Evolutionary conservation across 495 filamentous ascomycete genomes (phyloP), one percentile per base, ranked within the genome.

Genomic region (Penicillium antarcticum): DNA sequence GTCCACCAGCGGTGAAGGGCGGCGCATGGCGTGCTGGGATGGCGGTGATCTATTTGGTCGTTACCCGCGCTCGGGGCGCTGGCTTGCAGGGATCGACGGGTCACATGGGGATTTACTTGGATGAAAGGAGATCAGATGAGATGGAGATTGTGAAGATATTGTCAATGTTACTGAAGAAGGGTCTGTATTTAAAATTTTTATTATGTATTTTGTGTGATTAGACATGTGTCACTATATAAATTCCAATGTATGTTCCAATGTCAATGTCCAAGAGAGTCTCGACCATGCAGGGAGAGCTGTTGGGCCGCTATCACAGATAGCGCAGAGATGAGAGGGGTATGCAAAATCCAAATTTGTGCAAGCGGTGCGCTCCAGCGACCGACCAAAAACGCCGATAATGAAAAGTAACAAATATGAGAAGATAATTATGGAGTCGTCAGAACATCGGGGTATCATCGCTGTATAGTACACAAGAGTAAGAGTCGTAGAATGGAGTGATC

Each of bases 391-490:
- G 48, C 59, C 54, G 49, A 43, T 43, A 48, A 43, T 49, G 8
- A 16, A 45, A 32, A 24, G 23, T 6, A 33, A 24, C 16, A 35
- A 38, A 55, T 47, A 36, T 10, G 23, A 36, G 38, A 38, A 32
- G 26, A 21, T 11, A 41, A 18, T 47, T 33, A 34, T 11, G 56
- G 29, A 52, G 45, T 63, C 55, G 52, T 57, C 43, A 57, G 47
- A 49, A 45, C 40, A 47, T 57, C 38, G 53, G 62, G 62, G 62
- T 66, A 66, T 66, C 62, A 51, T 49, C 43, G 49, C 21, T 46
- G 45, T 44, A 57, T 65, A 63, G 54, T 56, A 53, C 61, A 60
- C 58, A 63, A 55, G 51, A 52, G 37, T 47, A 42, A 51, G 31
- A 62, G 23, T 29, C 26, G 26, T 29, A 29, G 9, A 10, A 10